Base-by-base conservation (phyloP, 345 rosid genomes). In the Salix suchowensis region DNA sequence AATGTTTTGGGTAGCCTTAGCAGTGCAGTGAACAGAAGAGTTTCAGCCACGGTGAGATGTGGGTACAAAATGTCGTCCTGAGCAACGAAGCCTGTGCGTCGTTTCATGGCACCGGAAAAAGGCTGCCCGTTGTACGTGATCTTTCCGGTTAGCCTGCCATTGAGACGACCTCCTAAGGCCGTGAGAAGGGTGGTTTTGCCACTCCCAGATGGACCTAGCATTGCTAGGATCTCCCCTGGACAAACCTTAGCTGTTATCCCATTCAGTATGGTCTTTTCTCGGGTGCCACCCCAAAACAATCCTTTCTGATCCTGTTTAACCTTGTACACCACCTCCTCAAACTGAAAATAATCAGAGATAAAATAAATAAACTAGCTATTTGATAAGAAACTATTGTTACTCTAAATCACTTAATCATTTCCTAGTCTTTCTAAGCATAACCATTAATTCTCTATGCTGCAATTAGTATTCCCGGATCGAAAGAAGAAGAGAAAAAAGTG, bases 131-230 rank as follows among this genome's bases (percentile, higher is more conserved):
- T 96, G 92, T 96, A 96, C 28, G 86, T 87, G 88, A 96, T 88
- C 84, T 89, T 92, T 15, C 99, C 99, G 0, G 94, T 87, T 68
- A 88, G 74, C 70, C 86, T 91, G 23, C 90, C 92, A 0, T 80
- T 78, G 70, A 93, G 96, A 34, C 99, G 97, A 79, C 99, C 98
- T 0, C 99, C 99, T 0, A 96, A 94, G 52, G 99, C 99, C 5
- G 96, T 93, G 6, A 96, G 92, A 73, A 96, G 99, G 71, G 98
- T 96, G 74, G 99, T 96, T 87, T 96, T 96, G 71, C 99, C 99
- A 78, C 99, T 96, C 6, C 99, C 99, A 0, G 99, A 96, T 48
- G 99, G 99, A 11, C 99, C 99, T 39, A 96, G 83, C 98, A 96
- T 93, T 19, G 99, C 99, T 32, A 96, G 86, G 75, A 96, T 84